Conservation (phyloP, 2,329 filamentous ascomycete genomes). For the Fusarium aywerte region DNA sequence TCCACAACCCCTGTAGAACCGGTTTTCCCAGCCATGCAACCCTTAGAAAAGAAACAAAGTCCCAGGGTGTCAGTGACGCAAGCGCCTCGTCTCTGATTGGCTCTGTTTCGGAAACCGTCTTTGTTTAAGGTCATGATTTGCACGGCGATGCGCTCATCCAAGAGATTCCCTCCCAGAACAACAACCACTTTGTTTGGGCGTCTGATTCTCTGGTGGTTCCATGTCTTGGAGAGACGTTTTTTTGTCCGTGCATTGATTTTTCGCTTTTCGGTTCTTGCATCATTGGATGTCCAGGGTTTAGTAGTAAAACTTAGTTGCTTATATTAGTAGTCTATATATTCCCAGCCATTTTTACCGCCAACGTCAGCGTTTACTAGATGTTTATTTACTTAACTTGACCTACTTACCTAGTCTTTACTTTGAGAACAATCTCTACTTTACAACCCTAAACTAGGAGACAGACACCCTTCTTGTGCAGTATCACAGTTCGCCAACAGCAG, state of each 20-base stretch:
- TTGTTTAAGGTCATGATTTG: conserved; percentile 41
- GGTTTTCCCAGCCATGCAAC: conserved; percentile 33
- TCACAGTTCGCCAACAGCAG: neutral
- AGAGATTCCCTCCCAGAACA: conserved; percentile 20
- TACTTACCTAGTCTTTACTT: neutral
- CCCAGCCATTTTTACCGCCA: conserved; percentile 13
- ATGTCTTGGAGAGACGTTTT: neutral
- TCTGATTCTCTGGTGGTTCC: conserved; percentile 6
- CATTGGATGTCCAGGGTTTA: conserved; percentile 21
- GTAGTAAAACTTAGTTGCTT: neutral
- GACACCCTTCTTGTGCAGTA: conserved; percentile 4
- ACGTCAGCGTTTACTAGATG: conserved; percentile 11
- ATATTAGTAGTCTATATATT: conserved; percentile 32
- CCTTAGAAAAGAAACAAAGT: conserved; percentile 19
- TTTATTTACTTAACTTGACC: conserved; percentile 8
- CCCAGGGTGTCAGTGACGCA: conserved; percentile 31
- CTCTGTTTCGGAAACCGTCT: conserved; percentile 7
- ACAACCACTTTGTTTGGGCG: conserved; percentile 18
- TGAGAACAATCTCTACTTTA: neutral
- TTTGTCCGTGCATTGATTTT: conserved; percentile 7
- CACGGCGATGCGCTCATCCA: conserved; percentile 39
- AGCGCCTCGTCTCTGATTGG: conserved; percentile 28
- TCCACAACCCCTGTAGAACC: conserved; percentile 28
- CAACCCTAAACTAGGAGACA: conserved; percentile 10
- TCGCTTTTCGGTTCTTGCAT: conserved; percentile 18